These are phyloP conservation scores for Euphorbia schlechtendalii DNA, from an alignment of 441 rosid genomes.

Conservation along the genomic window DNA sequence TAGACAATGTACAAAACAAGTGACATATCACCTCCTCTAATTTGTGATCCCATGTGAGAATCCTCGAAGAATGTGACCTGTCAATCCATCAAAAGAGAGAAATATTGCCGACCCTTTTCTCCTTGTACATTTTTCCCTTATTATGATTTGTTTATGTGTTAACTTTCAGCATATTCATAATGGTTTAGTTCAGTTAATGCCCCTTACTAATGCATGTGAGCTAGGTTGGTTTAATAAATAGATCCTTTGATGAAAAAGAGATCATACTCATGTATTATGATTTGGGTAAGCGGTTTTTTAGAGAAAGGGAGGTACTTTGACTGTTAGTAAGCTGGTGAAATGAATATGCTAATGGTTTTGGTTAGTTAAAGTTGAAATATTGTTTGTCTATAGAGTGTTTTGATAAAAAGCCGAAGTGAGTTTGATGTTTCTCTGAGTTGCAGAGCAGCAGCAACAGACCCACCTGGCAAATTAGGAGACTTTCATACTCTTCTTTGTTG, in stretches of 20 bases:
- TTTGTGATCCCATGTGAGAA: conserved; percentile 57
- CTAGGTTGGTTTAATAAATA: not conserved
- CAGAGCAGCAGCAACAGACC: conserved; percentile 20
- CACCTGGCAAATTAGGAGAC: no score
- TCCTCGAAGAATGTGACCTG: conserved; percentile 40
- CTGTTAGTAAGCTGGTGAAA: conserved; percentile 10
- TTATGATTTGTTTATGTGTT: not conserved
- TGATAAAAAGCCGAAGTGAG: conserved; percentile 19
- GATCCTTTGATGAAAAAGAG: no score
- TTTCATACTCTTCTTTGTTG: conserved; percentile 12
- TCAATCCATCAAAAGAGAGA: conserved; percentile 27
- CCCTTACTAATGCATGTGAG: conserved; percentile 2
- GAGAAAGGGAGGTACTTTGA: conserved; percentile 12
- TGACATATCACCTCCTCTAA: conserved; percentile 30
- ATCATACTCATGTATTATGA: conserved; percentile 24
- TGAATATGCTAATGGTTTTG: conserved; percentile 13
- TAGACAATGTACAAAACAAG: no score
- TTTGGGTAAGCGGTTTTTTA: conserved; percentile 30
- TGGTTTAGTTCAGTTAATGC: not conserved
- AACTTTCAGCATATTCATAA: not conserved
- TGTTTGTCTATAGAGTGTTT: conserved; percentile 10
- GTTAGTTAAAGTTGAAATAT: conserved; percentile 23
- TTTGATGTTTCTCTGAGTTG: conserved; percentile 19
- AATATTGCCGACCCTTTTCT: conserved; percentile 25
- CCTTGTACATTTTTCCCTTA: no score